A percentile compares a stretch with the other conserved stretches of the same genome.
These are phyloP conservation scores for Russula sp. DNA, from an alignment of 768 basidiomycete species.

Conservation along the genomic window DNA sequence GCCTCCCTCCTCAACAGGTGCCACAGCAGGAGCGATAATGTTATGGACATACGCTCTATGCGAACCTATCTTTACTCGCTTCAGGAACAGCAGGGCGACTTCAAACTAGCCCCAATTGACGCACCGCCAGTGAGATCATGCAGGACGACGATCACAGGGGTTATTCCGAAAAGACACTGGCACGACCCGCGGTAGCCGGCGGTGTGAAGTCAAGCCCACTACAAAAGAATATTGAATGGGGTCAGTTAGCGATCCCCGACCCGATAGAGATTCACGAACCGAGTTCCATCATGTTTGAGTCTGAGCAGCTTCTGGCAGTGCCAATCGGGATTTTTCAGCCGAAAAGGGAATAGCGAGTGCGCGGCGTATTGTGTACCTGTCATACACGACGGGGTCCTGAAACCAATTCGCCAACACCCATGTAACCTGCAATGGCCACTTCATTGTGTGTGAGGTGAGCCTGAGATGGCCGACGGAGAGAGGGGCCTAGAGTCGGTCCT, in stretches of 20 bases:
- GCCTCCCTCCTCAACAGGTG: slow-evolving; percentile 68
- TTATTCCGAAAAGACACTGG: slow-evolving; percentile 33
- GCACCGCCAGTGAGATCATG: slow-evolving; percentile 44
- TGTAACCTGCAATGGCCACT: slow-evolving; percentile 63
- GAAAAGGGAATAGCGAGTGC: neutral
- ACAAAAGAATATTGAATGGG: neutral
- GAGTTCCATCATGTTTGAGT: slow-evolving; percentile 59
- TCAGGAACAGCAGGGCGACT: neutral
- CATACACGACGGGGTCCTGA: slow-evolving; percentile 51
- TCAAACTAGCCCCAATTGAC: slow-evolving; percentile 14
- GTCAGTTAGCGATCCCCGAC: neutral
- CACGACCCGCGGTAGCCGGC: slow-evolving; percentile 25
- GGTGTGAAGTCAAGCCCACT: slow-evolving; percentile 64
- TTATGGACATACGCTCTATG: slow-evolving; percentile 87
- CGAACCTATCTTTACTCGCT: slow-evolving; percentile 46
- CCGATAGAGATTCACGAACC: slow-evolving; percentile 38
- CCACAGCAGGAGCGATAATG: slow-evolving; percentile 67
- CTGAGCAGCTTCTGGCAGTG: slow-evolving; percentile 40
- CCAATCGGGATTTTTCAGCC: neutral
- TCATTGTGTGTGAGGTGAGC: neutral
- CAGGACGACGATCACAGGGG: slow-evolving; percentile 50
- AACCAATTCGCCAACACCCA: slow-evolving; percentile 54
- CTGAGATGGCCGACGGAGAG: neutral
- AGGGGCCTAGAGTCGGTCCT: neutral
- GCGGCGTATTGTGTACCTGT: slow-evolving; percentile 37